Evolutionary conservation across 2,329 filamentous ascomycete species (phyloP).

Genomic region (Mycosphaerella sp.): DNA sequence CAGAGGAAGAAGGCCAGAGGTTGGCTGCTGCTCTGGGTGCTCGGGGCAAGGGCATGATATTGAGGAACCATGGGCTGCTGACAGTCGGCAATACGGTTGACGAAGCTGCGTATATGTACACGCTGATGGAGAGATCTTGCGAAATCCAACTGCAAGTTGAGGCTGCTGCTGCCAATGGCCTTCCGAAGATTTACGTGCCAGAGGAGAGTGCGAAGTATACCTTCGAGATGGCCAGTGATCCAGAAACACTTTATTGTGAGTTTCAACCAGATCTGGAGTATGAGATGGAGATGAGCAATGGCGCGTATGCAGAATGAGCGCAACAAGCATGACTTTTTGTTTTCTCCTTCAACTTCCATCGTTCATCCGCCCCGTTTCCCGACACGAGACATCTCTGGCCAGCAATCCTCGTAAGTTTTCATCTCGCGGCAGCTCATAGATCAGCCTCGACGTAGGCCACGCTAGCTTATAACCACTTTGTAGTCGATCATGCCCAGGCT

Average conservation of each 20-base stretch:
- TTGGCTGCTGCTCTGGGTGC: constrained; percentile 59
- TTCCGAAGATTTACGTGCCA: constrained; percentile 50
- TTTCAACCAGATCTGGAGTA: constrained; percentile 49
- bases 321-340: neutral
- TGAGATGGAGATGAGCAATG: constrained; percentile 28
- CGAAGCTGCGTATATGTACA: constrained; percentile 66
- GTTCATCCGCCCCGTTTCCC: neutral
- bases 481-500: constrained; percentile 21
- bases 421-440: constrained; percentile 7
- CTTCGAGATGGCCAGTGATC: constrained; percentile 44
- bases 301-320: constrained; percentile 23
- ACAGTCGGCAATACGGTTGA: constrained; percentile 67
- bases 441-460: neutral
- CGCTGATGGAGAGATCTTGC: constrained; percentile 62
- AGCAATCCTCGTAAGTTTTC: constrained; percentile 3
- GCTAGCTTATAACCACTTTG: too few species aligned
- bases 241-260: constrained; percentile 48
- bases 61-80: constrained; percentile 66
- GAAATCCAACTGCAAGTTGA: constrained; percentile 63
- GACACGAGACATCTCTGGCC: neutral
- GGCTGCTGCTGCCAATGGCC: constrained; percentile 53
- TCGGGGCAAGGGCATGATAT: constrained; percentile 56
- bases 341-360: neutral
- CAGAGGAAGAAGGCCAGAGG: constrained; percentile 56
- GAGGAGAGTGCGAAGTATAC: constrained; percentile 53